Evolutionary conservation across 2,329 filamentous ascomycete genomes (phyloP), one percentile per base, ranked within the genome.

Genomic region (Apiospora pterosperma): DNA sequence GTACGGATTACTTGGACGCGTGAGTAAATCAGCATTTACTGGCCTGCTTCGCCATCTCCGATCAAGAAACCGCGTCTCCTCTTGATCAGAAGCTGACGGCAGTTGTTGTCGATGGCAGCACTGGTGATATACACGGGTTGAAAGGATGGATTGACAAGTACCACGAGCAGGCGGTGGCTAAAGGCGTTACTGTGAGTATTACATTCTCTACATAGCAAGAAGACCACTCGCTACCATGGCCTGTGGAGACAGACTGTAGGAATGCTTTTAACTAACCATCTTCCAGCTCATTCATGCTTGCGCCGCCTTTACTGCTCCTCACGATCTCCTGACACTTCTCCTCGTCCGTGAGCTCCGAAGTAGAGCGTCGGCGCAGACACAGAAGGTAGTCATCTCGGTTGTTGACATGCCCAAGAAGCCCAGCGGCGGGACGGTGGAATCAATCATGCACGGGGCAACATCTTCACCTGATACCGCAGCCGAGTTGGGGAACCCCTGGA

Each of bases 1-100:
- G 66, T 12, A 71, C 68, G 16, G 69, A 72, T 55, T 72, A 71
- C 41, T 28, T 71, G 31, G 71, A 72, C 23, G 66, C 65, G 69
- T 70, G 62, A 65, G 69, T 68, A 3, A n/a, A 16, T 41, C 41
- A 16, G 36, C 62, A 31, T 8, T 11, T 25, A 16, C 11, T 39
- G 36, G 23, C 28, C 25, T 25, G 34, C 10, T 16, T 60, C 1
- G 12, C n/a, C 10, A n/a, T n/a, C 10, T 7, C 39, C 21, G 39
- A 4, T n/a, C 8, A 21, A n/a, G n/a, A 23, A 12, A 11, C n/a
- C 8, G 4, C 10, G 8, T n/a, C 19, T 55, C 16, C 48, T 55
- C 2, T n/a, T 12, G 3, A n/a, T 16, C 16, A 4, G 28, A n/a
- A 34, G 11, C 28, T 34, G 28, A 63, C 12, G 4, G 28, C 34